These are phyloP conservation scores for Rhinocladiella similis DNA, from an alignment of 2,329 filamentous ascomycete species.

Conservation along the genomic window DNA sequence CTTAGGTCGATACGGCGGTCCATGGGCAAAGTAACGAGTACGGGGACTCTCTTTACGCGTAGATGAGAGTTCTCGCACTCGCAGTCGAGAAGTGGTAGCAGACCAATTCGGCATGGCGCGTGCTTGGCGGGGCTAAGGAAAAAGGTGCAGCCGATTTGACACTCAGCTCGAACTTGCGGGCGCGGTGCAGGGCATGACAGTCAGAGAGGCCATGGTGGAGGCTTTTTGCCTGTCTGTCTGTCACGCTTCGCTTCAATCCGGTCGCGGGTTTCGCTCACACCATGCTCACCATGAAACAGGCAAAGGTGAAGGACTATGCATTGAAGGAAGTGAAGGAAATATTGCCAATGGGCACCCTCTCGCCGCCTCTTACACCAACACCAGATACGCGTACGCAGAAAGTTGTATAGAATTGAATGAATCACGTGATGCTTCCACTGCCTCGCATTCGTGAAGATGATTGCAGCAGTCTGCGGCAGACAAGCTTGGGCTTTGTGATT, in stretches of 20 bases:
- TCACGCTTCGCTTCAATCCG: constrained; percentile 1
- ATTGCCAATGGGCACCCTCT: not conserved
- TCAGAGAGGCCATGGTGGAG: not conserved
- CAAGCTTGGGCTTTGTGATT: constrained; percentile 22
- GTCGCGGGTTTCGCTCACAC: not conserved
- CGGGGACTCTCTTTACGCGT: no score
- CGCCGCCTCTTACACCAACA: not conserved
- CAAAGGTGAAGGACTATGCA: not conserved
- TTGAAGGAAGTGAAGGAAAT: no score
- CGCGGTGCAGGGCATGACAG: not conserved
- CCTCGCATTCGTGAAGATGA: constrained; percentile 17
- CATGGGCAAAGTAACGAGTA: no score
- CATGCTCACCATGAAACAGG: constrained; percentile 4
- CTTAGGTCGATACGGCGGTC: no score
- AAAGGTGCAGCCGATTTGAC: not conserved
- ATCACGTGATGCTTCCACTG: constrained; percentile 20
- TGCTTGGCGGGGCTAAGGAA: not conserved
- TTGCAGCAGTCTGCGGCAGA: constrained; percentile 20
- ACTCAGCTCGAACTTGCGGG: no score
- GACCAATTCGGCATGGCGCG: no score
- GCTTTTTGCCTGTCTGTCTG: no score
- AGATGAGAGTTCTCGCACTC: no score
- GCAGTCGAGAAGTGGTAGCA: no score
- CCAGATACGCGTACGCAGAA: not conserved
- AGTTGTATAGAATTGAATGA: constrained; percentile 11